Evolutionary conservation across 164 flowering plant species (phyloP).

Genomic region (Stephania japonica): DNA sequence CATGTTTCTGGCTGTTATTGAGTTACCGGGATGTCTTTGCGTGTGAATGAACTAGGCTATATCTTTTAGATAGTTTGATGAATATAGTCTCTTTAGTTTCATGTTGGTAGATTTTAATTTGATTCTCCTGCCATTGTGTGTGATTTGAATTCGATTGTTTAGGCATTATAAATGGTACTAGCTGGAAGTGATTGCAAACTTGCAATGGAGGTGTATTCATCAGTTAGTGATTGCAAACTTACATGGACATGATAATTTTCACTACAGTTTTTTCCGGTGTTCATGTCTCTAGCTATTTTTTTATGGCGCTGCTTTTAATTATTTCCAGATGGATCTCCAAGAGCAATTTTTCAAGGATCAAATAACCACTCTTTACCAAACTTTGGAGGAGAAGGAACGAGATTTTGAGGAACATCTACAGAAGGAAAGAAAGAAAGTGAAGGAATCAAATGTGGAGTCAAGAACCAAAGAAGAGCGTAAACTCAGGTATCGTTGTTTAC

Average conservation of each 20-base stretch:
- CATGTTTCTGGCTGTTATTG: too few species aligned
- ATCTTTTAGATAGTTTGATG: neutral
- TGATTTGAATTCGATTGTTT: neutral
- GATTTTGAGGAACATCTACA: constrained; percentile 58
- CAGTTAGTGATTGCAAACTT: neutral
- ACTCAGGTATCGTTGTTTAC: constrained; percentile 31
- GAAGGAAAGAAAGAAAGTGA: constrained; percentile 47
- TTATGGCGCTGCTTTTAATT: neutral
- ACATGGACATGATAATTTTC: too few species aligned
- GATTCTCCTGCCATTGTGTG: neutral
- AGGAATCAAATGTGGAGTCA: constrained; percentile 28
- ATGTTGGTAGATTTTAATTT: neutral
- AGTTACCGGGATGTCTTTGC: neutral
- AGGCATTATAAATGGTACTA: neutral
- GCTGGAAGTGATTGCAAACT: neutral
- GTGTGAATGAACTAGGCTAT: neutral
- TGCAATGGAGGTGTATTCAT: neutral
- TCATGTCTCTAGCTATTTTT: neutral
- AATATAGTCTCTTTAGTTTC: neutral
- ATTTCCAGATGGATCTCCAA: constrained; percentile 62
- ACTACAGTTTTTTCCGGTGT: too few species aligned
- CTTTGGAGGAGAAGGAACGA: constrained; percentile 47
- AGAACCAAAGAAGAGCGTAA: constrained; percentile 32
- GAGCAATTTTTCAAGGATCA: constrained; percentile 65
- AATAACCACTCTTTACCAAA: constrained; percentile 37